phyloP scores from a whole-genome alignment of 2,329 filamentous ascomycete species.

The Thermochaetoides dissita region DNA sequence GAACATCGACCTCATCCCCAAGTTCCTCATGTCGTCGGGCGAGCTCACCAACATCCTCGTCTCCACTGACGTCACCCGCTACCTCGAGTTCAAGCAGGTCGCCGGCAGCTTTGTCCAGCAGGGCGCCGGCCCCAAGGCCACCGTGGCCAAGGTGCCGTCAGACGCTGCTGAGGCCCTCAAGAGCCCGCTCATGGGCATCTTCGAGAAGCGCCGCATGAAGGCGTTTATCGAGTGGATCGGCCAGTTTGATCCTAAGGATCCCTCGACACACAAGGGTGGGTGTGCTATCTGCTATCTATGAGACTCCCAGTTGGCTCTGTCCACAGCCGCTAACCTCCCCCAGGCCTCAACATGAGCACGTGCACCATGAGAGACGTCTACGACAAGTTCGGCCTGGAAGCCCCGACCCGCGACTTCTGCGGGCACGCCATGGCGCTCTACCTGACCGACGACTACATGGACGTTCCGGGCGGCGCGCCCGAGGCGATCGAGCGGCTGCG shows the following conservation, averaged over 20 bases:
- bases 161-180: conserved; percentile 80
- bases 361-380: conserved; percentile 97
- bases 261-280: conserved; percentile 78
- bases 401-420: conserved; percentile 83
- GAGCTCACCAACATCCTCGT: conserved; percentile 98
- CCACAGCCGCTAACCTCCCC: neutral
- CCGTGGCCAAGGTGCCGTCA: conserved; percentile 91
- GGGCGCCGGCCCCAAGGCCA: conserved; percentile 65
- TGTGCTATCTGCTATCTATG: conserved; percentile 3
- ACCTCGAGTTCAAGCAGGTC: conserved; percentile 88
- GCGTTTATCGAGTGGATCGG: conserved; percentile 94
- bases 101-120: conserved; percentile 95
- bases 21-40: conserved; percentile 96
- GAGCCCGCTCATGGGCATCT: conserved; percentile 90
- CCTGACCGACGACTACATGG: conserved; percentile 78
- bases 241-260: conserved; percentile 67
- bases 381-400: conserved; percentile 90
- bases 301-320: neutral
- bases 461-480: conserved; percentile 54
- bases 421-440: conserved; percentile 98
- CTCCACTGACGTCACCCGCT: conserved; percentile 80
- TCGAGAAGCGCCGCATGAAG: conserved; percentile 95
- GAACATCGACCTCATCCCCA: conserved; percentile 98
- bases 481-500: conserved; percentile 86
- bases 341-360: conserved; percentile 64